Base-by-base conservation (phyloP, 108 stramenopile genomes). In the Fistulifera solaris region DNA sequence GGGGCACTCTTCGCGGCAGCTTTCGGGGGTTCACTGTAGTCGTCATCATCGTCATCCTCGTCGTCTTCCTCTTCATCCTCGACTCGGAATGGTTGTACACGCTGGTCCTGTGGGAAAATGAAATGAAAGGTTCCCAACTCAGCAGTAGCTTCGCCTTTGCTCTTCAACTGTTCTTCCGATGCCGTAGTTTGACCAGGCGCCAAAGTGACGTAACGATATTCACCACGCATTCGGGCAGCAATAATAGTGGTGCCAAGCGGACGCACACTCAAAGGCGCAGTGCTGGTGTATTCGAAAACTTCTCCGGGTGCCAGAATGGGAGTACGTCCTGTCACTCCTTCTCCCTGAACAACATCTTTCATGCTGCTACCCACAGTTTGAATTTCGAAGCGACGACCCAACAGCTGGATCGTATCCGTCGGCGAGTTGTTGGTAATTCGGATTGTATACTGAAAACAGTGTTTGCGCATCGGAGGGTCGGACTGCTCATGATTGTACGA, bases 371-470 rank as follows among this genome's bases (percentile, higher is more conserved):
- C 87, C n/a, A 93, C 79, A 1, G 94, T 85, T 67, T 93, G 87
- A 45, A 95, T 93, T 62, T 93, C 89, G 58, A 93, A 95, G 38
- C 82, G 76, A n/a, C 94, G 77, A 10, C 87, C 84, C 47, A 89
- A 58, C 22, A 95, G 73, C 73, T 93, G 91, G 31, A 93, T 88
- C 10, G 89, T 91, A 35, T 91, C 85, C 1, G 67, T 79, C 1
- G 67, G 63, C n/a, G 87, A 89, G 38, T 78, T 73, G 66, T 95
- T 95, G 43, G 94, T 95, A 48, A 95, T 91, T 31, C 83, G 78
- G 14, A 95, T 85, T 26, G 89, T 88, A 79, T 95, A 95, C 64
- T 86, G 78, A 66, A 92, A 95, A 65, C 84, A 85, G 61, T 90
- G 90, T 73, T 94, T 87, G 38, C 86, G 72, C 86, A 91, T 87